phyloP scores from a whole-genome alignment of 2,329 filamentous ascomycete species.

The Orbilia brochopaga region DNA sequence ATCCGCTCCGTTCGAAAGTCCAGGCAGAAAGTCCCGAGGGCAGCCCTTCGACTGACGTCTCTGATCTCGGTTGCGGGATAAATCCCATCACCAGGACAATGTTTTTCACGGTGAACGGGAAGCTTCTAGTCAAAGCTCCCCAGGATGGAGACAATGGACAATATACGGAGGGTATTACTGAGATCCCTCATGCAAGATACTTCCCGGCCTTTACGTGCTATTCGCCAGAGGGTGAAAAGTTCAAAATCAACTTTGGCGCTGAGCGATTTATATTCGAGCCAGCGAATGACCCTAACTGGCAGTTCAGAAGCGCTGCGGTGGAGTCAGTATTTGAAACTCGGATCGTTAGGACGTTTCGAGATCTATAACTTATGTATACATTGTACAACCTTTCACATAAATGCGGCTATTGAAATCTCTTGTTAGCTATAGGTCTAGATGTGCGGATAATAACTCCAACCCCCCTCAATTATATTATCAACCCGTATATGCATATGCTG shows the following conservation, averaged over 20 bases:
- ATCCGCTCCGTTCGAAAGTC: too few relatives aligned
- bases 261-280: constrained; percentile 13
- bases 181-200: neutral
- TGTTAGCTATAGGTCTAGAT: too few relatives aligned
- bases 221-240: neutral
- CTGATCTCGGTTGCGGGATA: constrained; percentile 8
- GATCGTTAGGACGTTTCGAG: neutral
- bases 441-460: too few relatives aligned
- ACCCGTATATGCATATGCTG: too few relatives aligned
- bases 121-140: neutral
- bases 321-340: neutral
- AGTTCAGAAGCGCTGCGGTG: neutral
- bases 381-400: too few relatives aligned
- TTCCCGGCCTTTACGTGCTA: constrained; percentile 1
- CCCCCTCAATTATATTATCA: too few relatives aligned
- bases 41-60: neutral
- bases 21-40: too few relatives aligned
- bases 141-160: neutral
- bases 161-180: neutral
- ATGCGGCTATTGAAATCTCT: too few relatives aligned
- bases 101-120: constrained; percentile 20
- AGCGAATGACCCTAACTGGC: constrained; percentile 20
- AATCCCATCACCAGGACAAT: neutral
- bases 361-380: too few relatives aligned
- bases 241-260: constrained; percentile 15